phyloP scores from a whole-genome alignment of 2,329 filamentous ascomycete genomes.

The Domatiomyces globalis region DNA sequence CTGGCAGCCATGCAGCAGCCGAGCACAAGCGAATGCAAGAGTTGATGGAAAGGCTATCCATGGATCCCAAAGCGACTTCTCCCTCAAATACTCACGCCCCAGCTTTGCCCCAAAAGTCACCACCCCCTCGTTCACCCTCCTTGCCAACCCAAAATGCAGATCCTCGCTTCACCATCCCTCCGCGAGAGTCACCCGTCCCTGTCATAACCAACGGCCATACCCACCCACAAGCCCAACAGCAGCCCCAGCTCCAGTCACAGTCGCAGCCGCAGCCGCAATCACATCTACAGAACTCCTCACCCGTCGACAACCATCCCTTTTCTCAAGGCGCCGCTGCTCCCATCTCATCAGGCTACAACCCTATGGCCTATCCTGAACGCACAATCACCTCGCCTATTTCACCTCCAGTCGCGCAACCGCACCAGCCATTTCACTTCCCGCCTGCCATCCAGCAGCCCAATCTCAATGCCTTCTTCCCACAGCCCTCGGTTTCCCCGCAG shows the following conservation, averaged over 20 bases:
- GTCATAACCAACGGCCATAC: constrained; percentile 16
- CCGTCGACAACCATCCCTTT: constrained; percentile 15
- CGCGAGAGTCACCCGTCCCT: constrained; percentile 15
- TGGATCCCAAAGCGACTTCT: constrained; percentile 45
- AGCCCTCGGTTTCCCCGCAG: constrained; percentile 1
- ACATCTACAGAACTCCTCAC: constrained; percentile 9
- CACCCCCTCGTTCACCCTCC: constrained; percentile 12
- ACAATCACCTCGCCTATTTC: constrained; percentile 10
- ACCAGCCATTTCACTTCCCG: constrained; percentile 9
- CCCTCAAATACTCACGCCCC: constrained; percentile 32
- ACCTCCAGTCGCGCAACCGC: constrained; percentile 3
- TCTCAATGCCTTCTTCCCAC: not conserved
- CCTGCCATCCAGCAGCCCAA: constrained; percentile 2
- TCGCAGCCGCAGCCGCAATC: not conserved
- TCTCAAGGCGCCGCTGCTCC: constrained; percentile 28
- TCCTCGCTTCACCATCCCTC: constrained; percentile 19
- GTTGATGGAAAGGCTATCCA: constrained; percentile 90
- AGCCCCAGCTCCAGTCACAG: not conserved
- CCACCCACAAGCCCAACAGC: not conserved
- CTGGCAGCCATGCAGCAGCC: constrained; percentile 52
- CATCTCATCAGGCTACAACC: constrained; percentile 33
- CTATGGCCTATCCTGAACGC: constrained; percentile 33
- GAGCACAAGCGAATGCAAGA: constrained; percentile 75
- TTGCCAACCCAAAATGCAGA: constrained; percentile 15
- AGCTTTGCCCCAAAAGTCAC: constrained; percentile 18